Percentiles rank a stretch among this genome's conserved stretches.
phyloP scores from a whole-genome alignment of 2,329 filamentous ascomycete species.

The Hymenoscyphus albidus region DNA sequence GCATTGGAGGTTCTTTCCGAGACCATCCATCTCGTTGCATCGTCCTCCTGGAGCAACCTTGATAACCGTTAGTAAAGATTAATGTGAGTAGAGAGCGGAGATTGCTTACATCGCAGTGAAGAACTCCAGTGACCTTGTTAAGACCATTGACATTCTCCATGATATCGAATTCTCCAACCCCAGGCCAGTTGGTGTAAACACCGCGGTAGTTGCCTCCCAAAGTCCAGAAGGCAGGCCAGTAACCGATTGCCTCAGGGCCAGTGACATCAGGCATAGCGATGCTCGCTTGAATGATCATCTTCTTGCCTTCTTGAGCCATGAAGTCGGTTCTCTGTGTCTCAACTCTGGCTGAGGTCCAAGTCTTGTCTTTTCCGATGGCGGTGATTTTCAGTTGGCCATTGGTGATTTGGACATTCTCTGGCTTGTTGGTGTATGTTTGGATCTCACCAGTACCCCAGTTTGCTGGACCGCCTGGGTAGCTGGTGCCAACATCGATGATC shows the following conservation, averaged over 20 bases:
- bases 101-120: conserved; percentile 40
- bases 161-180: conserved; percentile 44
- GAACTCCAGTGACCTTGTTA: conserved; percentile 35
- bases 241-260: conserved; percentile 35
- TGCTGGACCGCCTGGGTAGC: conserved; percentile 42
- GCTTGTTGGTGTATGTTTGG: conserved; percentile 42
- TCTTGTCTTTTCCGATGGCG: conserved; percentile 24
- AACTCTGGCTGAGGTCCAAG: conserved; percentile 45
- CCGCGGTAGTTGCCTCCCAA: conserved; percentile 40
- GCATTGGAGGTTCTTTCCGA: conserved; percentile 37
- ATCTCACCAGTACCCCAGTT: conserved; percentile 49
- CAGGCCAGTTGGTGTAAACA: conserved; percentile 41
- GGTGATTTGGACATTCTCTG: conserved; percentile 41
- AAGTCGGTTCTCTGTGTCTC: conserved; percentile 41
- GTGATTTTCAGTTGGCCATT: conserved; percentile 40
- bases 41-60: conserved; percentile 36
- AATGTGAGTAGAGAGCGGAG: neutral
- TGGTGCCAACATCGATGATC: conserved; percentile 42
- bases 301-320: conserved; percentile 33
- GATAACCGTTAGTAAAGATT: neutral
- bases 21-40: conserved; percentile 42
- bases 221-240: conserved; percentile 48
- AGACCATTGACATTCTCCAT: conserved; percentile 43
- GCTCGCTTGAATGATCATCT: conserved; percentile 39
- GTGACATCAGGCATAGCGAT: conserved; percentile 37